Base-by-base conservation (phyloP, 2,329 filamentous ascomycete genomes). In the Escovopsis sp. region DNA sequence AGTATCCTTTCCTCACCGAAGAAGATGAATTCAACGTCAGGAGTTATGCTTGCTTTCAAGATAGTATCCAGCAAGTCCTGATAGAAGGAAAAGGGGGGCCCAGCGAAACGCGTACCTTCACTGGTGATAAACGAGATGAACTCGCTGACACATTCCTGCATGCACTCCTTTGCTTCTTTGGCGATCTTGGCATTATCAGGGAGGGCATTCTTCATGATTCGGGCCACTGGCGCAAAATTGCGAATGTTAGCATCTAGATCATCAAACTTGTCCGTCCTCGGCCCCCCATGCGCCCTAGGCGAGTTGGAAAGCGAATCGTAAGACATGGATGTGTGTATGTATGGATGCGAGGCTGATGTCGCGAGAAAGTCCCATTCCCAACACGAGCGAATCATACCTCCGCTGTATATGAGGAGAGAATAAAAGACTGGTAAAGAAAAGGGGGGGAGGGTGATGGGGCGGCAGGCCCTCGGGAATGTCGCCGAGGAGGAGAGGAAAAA, bases 81-180 rank as follows among this genome's bases (percentile, higher is more conserved):
- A 11, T 19, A 4, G 4, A 19, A 4, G 34, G n/a, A 15, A 23
- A 10, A 19, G 18, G 6, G 10, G n/a, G 34, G 15, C 4, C 15
- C 33, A 15, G 30, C 40, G 68, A 32, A 15, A 32, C 40, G 68
- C 82, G 59, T 63, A 94, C 91, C 91, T 74, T 98, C 91, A 63
- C 89, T 96, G 33, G 91, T 98, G 60, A 98, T 96, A 72, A 98
- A 98, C 6, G 86, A 94, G 69, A 98, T 98, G 65, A 98, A 98
- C 67, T 98, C 91, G 78, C 88, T 95, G 45, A 98, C 91, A 59
- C 91, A 98, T 65, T 98, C 91, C 64, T 98, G 91, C 91, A 98
- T 96, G 67, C 91, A 98, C 62, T 98, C 91, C 64, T 98, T 98
- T 43, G 91, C 91, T 61, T 98, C 91, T 61, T 98, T 98, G 46